A percentile compares a stretch with the other conserved stretches of the same genome.
Evolutionary conservation across 176 grass and related monocot species (phyloP).

Genomic region (Oryza rufipogon): DNA sequence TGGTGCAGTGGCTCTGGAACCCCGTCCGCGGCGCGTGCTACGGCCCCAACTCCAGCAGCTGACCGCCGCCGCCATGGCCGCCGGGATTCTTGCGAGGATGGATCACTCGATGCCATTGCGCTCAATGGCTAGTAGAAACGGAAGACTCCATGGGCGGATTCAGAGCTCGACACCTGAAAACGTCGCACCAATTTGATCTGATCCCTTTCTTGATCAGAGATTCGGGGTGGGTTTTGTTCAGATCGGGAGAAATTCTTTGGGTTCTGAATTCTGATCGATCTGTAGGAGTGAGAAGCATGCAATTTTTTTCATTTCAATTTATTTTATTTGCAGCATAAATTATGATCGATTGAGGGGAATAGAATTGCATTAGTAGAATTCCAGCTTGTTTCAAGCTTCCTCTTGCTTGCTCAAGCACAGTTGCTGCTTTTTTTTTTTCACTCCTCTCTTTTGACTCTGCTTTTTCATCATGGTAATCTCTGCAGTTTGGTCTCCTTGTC

Average conservation of each 20-base stretch:
- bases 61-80: slow-evolving; percentile 24
- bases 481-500: slow-evolving; percentile 47
- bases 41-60: slow-evolving; percentile 73
- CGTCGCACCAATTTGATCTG: background rate
- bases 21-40: slow-evolving; percentile 54
- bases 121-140: slow-evolving; percentile 39
- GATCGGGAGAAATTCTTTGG: background rate
- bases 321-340: slow-evolving; percentile 29
- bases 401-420: slow-evolving; percentile 1
- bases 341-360: background rate
- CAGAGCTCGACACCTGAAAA: background rate
- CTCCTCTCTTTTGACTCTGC: slow-evolving; percentile 38
- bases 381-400: background rate
- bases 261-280: slow-evolving; percentile 35
- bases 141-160: background rate
- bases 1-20: slow-evolving; percentile 96
- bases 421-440: slow-evolving; percentile 7
- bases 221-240: background rate
- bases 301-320: background rate
- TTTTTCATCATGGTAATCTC: slow-evolving; percentile 57
- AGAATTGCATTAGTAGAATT: background rate
- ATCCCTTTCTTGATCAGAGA: background rate
- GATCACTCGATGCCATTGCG: slow-evolving; percentile 21
- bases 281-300: slow-evolving; percentile 3
- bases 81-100: background rate